Conservation (phyloP, 2,329 filamentous ascomycete genomes). For the Talaromyces sp. region DNA sequence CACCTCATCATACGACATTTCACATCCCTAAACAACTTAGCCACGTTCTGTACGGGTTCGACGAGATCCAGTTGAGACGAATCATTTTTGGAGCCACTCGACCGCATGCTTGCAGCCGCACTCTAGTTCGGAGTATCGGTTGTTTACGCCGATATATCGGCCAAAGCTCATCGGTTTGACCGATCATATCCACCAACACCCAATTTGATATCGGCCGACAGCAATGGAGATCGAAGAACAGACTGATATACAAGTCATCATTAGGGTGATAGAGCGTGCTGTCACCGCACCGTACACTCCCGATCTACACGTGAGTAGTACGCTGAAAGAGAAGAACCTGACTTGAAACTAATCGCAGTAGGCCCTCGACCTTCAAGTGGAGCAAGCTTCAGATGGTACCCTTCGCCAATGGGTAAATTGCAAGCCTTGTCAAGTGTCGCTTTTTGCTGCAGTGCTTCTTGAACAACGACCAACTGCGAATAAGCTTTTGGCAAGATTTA, state of each 20-base stretch:
- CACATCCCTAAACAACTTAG: not conserved
- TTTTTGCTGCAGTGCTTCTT: conserved; percentile 46
- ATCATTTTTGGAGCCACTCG: not conserved
- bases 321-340: not conserved
- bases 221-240: conserved; percentile 27
- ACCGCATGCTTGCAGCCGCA: not conserved
- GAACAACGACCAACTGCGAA: conserved; percentile 52
- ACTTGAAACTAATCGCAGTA: conserved; percentile 21
- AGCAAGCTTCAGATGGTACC: conserved; percentile 30
- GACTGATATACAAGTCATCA: conserved; percentile 27
- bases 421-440: conserved; percentile 50
- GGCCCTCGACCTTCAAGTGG: conserved; percentile 30
- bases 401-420: conserved; percentile 48
- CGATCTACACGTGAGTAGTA: conserved; percentile 45
- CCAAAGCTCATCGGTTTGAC: not conserved
- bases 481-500: conserved; percentile 50
- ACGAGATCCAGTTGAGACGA: not conserved
- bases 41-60: not conserved
- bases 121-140: not conserved
- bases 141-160: conserved; percentile 10
- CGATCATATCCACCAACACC: not conserved
- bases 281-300: conserved; percentile 51
- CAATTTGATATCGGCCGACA: not conserved
- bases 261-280: conserved; percentile 46
- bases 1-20: not conserved